Conservation (phyloP, 176 grass and related monocot genomes). For the Rhynchospora breviuscula region DNA sequence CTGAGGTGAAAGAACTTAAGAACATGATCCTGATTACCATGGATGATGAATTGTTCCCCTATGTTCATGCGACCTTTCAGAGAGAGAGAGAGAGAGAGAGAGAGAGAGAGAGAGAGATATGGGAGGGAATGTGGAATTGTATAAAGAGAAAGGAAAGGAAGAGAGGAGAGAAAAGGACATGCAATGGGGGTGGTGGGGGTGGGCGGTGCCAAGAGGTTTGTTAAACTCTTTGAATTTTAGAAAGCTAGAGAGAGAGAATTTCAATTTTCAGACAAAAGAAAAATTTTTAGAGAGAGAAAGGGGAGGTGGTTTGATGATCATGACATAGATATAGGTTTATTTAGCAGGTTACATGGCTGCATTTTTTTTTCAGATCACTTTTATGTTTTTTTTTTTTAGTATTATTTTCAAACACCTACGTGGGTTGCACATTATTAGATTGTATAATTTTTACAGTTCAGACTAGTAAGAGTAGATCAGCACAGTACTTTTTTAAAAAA, state of each 20-base stretch:
- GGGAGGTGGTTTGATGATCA: not conserved
- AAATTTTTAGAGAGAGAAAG: constrained; percentile 21
- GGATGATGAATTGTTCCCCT: constrained; percentile 12
- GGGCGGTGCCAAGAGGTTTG: constrained; percentile 17
- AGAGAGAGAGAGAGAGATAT: not conserved
- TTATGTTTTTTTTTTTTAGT: not conserved
- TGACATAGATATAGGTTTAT: not conserved
- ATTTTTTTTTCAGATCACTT: not conserved
- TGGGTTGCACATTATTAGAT: constrained; percentile 3
- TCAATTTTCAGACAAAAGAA: not conserved
- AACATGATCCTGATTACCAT: constrained; percentile 13
- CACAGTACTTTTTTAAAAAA: not conserved
- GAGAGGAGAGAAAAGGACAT: constrained; percentile 42
- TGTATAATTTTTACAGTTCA: not conserved
- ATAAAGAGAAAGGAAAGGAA: constrained; percentile 12
- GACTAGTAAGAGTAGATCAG: not conserved
- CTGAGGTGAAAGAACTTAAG: constrained; percentile 8
- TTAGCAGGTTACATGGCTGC: not conserved
- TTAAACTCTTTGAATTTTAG: constrained; percentile 12
- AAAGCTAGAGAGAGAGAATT: constrained; percentile 20
- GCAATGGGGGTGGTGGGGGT: constrained; percentile 33
- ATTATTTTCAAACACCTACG: not conserved
- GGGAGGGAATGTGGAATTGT: not conserved
- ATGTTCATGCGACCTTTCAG: constrained; percentile 31
- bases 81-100: not conserved